A percentile compares a stretch with the other conserved stretches of the same genome.
These are phyloP conservation scores for Podospora pseudocomata DNA, from an alignment of 495 filamentous ascomycete genomes.

Conservation along the genomic window DNA sequence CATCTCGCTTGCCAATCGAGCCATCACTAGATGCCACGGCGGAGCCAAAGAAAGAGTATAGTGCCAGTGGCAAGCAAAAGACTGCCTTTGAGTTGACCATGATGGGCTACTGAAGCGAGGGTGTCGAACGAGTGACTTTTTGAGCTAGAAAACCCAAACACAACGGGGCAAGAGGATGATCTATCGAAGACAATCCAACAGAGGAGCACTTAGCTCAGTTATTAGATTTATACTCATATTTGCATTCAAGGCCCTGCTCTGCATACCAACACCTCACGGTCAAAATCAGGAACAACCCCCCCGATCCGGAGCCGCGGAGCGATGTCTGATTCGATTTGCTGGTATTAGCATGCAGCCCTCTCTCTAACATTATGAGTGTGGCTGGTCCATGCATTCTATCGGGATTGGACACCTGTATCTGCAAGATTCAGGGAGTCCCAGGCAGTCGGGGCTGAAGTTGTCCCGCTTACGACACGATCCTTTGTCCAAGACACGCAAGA, in stretches of 20 bases:
- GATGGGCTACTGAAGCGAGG: background rate
- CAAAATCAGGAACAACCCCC: background rate
- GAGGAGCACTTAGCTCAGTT: background rate
- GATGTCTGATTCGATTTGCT: background rate
- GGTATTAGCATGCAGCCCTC: background rate
- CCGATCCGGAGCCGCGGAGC: background rate
- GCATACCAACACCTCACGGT: background rate
- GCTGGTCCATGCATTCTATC: background rate
- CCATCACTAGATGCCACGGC: background rate
- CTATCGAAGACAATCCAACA: background rate
- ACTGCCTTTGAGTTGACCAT: background rate
- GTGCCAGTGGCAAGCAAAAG: background rate
- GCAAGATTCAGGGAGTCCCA: background rate
- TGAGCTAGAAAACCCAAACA: background rate
- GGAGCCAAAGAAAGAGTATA: background rate
- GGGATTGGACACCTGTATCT: background rate
- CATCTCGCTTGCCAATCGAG: background rate
- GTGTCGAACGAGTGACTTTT: background rate
- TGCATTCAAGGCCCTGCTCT: background rate
- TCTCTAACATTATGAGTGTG: background rate
- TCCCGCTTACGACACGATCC: background rate
- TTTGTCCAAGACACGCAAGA: background rate
- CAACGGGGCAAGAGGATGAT: background rate
- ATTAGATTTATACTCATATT: background rate
- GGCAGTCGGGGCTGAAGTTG: conserved; percentile 4